phyloP scores from a whole-genome alignment of 2,329 filamentous ascomycete species.

The Trichoderma endophyticum region DNA sequence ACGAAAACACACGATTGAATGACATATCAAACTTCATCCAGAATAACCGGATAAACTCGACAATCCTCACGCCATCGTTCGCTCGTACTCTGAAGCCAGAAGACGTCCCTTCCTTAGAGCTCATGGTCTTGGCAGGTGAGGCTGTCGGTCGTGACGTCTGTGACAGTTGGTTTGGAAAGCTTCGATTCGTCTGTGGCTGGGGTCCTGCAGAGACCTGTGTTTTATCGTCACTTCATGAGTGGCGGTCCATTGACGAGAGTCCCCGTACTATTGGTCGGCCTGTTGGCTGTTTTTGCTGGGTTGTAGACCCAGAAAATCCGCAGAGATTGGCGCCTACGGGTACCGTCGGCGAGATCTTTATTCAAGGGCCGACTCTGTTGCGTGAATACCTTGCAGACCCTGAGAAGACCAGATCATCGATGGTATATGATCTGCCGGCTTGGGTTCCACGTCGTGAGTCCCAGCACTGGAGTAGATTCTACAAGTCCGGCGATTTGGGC shows the following conservation, averaged over 20 bases:
- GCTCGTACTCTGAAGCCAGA: slow-evolving; percentile 1
- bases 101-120: neutral
- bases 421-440: neutral
- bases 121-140: slow-evolving; percentile 1
- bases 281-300: slow-evolving; percentile 19
- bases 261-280: slow-evolving; percentile 1
- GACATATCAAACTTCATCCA: neutral
- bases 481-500: slow-evolving; percentile 3
- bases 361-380: slow-evolving; percentile 11
- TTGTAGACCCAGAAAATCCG: slow-evolving; percentile 8
- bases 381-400: slow-evolving; percentile 7
- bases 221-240: neutral
- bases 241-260: neutral
- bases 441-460: slow-evolving; percentile 5
- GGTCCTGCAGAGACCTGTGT: slow-evolving; percentile 17
- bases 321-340: slow-evolving; percentile 6
- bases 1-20: neutral
- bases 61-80: neutral
- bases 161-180: slow-evolving; percentile 6
- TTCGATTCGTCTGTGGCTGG: neutral
- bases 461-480: slow-evolving; percentile 1
- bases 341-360: neutral
- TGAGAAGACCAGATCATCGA: neutral
- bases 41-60: neutral
- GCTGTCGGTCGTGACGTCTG: neutral